Evolutionary conservation across 2,329 filamentous ascomycete species (phyloP).

Genomic region (Claviceps sp.): DNA sequence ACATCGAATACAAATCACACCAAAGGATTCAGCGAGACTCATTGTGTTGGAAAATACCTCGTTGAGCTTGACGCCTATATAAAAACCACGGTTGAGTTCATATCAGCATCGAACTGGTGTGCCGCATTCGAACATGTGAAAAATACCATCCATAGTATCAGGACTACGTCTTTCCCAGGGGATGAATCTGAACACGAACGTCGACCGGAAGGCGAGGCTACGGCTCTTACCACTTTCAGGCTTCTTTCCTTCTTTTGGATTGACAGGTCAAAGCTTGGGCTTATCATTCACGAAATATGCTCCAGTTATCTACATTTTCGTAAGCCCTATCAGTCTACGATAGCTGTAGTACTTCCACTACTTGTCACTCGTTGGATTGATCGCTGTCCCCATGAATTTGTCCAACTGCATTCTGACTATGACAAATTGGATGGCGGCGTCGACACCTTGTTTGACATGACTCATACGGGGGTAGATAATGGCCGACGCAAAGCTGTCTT

Average conservation of each 20-base stretch:
- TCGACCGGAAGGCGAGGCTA: conserved; percentile 34
- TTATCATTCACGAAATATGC: conserved; percentile 52
- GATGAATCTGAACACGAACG: conserved; percentile 20
- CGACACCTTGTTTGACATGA: conserved; percentile 58
- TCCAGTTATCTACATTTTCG: conserved; percentile 54
- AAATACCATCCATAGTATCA: conserved; percentile 35
- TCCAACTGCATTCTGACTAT: conserved; percentile 45
- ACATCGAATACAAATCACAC: conserved; percentile 8
- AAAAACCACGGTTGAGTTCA: conserved; percentile 46
- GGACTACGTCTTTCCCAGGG: conserved; percentile 28
- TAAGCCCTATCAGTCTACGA: conserved; percentile 48
- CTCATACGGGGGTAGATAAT: conserved; percentile 46
- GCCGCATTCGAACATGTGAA: conserved; percentile 45
- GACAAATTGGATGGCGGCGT: conserved; percentile 50
- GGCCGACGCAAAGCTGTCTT: conserved; percentile 40
- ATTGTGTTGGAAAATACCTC: conserved; percentile 21
- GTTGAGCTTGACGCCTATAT: conserved; percentile 40
- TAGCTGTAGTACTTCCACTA: conserved; percentile 48
- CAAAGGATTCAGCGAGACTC: conserved; percentile 9
- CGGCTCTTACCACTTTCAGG: conserved; percentile 40
- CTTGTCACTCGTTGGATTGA: conserved; percentile 54
- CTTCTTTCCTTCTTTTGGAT: conserved; percentile 52
- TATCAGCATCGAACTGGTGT: conserved; percentile 51
- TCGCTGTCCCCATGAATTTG: conserved; percentile 50
- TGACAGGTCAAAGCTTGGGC: conserved; percentile 45